Percentiles rank a stretch among this genome's conserved stretches.
These are phyloP conservation scores for Salvia sclarea DNA, from an alignment of 305 asterid genomes.

Conservation along the genomic window DNA sequence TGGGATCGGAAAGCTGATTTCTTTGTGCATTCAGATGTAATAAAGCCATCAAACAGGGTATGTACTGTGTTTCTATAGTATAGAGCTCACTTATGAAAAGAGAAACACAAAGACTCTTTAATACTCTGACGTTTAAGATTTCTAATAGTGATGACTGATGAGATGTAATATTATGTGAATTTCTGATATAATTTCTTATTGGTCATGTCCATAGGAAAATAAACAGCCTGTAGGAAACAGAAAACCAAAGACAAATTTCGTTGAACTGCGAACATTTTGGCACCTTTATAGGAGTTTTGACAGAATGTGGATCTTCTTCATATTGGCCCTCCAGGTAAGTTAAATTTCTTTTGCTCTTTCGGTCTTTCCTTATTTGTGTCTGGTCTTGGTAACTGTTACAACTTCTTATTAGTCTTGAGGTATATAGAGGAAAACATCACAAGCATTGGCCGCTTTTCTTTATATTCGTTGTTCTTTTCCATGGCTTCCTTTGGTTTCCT, in stretches of 20 bases:
- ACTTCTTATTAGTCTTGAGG: slow-evolving; percentile 6
- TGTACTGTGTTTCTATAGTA: slow-evolving; percentile 22
- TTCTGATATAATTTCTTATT: slow-evolving; percentile 23
- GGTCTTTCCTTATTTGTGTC: slow-evolving; percentile 23
- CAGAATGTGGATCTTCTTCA: slow-evolving; percentile 92
- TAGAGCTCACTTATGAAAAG: slow-evolving; percentile 5
- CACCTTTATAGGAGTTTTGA: slow-evolving; percentile 95
- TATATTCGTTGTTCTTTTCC: neutral
- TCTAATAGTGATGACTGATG: slow-evolving; percentile 17
- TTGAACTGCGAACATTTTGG: slow-evolving; percentile 96
- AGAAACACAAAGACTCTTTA: slow-evolving; percentile 1
- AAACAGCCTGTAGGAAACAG: slow-evolving; percentile 61
- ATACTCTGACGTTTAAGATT: slow-evolving; percentile 12
- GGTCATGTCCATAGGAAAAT: slow-evolving; percentile 48
- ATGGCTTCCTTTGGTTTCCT: slow-evolving; percentile 10
- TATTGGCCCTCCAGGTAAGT: slow-evolving; percentile 88
- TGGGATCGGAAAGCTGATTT: slow-evolving; percentile 73
- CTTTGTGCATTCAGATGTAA: slow-evolving; percentile 70
- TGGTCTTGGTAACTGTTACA: neutral
- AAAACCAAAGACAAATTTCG: slow-evolving; percentile 96
- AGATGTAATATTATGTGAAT: slow-evolving; percentile 4
- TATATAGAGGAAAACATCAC: neutral
- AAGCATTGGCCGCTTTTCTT: neutral
- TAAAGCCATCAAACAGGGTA: slow-evolving; percentile 54
- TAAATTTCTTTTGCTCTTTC: slow-evolving; percentile 16